phyloP scores from a whole-genome alignment of 306 rosid species.

The Pueraria montana region DNA sequence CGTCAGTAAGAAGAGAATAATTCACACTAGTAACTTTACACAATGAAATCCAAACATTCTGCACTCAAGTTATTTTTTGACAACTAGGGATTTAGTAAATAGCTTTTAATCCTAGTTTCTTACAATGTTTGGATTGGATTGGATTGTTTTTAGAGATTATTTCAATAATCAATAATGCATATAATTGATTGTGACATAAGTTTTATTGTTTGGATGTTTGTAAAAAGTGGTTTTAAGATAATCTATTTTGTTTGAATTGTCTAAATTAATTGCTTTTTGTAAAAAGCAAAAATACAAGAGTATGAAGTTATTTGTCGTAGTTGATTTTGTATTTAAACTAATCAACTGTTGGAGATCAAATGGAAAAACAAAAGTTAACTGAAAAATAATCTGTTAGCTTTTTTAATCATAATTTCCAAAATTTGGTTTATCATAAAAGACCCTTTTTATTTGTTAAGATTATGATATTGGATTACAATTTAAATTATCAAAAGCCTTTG shows the following conservation, averaged over 20 bases:
- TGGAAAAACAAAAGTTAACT: background rate
- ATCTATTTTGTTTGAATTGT: background rate
- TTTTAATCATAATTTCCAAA: background rate
- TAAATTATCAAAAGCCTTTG: background rate
- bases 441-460: background rate
- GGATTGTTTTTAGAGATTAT: background rate
- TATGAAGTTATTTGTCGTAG: background rate
- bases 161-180: background rate
- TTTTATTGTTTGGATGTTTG: background rate
- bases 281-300: background rate
- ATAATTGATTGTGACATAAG: background rate
- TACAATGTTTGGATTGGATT: background rate
- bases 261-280: background rate
- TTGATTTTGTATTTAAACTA: background rate
- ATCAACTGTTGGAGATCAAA: background rate
- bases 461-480: background rate
- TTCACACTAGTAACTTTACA: slow-evolving; percentile 17
- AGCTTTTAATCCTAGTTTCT: slow-evolving; percentile 20
- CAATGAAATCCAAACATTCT: slow-evolving; percentile 35
- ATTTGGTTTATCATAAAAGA: background rate
- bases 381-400: background rate
- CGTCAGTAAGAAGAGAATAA: slow-evolving; percentile 41
- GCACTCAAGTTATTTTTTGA: slow-evolving; percentile 2
- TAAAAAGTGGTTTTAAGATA: background rate
- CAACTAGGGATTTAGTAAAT: slow-evolving; percentile 30